Evolutionary conservation across 2,329 filamentous ascomycete species (phyloP), one percentile per base, ranked within the genome.

Genomic region (Westerdykella ornata): DNA sequence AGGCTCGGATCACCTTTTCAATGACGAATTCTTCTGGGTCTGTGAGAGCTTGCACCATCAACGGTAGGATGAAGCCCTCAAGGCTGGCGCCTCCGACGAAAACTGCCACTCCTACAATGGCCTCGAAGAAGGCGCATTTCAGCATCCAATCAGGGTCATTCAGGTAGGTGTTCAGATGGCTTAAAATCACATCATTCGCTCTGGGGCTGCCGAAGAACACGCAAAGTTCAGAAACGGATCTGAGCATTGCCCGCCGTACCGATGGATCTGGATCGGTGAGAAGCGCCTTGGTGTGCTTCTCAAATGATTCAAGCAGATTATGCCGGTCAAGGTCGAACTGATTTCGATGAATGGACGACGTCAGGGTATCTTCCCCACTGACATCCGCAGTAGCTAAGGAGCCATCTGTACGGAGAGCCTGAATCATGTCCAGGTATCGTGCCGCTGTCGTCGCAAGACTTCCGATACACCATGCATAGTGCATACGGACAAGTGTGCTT

Each of bases 71-170:
- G 54, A 96, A 98, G 52, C 94, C 88, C 65, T 98, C 92, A 22
- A 98, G 70, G 52, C 84, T 94, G 26, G 82, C 85, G 45, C 85
- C 88, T 19, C 92, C 92, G 26, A 97, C 78, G 53, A 95, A 95
- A 1, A 86, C 80, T 3, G 89, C 87, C 49, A 98, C 89, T 3
- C 89, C 90, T 13, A 97, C 87, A 18, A 97, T 88, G 0, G 88
- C 87, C 58, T 95, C 89, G 57, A 98, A 96, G 61, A 97, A 97
- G 2, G 90, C 88, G 56, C 88, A 96, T 64, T 95, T 96, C 22
- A 98, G 71, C 63, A 88, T 88, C 92, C 92, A 98, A 62, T 98
- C 89, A 32, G 84, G 81, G 56, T 97, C 92, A 52, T 98, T 98
- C 7, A 98, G 70, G 56, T 98, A 98, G 0, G 92, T 98, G 59